These are phyloP conservation scores for Escallonia rubra DNA, from an alignment of 129 eudicot species.

Conservation along the genomic window DNA sequence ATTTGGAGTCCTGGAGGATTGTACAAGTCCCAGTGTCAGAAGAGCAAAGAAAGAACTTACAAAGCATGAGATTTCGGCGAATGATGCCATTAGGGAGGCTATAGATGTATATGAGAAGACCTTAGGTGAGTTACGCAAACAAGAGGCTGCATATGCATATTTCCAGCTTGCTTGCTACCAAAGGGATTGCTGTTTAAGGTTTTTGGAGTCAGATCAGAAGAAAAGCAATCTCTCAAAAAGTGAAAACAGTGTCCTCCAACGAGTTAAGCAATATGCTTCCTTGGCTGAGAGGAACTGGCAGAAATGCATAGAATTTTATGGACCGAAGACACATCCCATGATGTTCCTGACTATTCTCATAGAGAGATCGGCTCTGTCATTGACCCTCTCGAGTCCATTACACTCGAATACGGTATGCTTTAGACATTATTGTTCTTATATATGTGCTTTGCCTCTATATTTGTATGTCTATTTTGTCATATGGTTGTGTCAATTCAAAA, in stretches of 20 bases:
- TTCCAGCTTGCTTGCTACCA: constrained; percentile 87
- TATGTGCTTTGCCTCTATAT: neutral
- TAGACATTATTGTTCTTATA: constrained; percentile 3
- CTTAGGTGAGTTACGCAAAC: constrained; percentile 78
- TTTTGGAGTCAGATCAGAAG: constrained; percentile 50
- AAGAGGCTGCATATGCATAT: constrained; percentile 91
- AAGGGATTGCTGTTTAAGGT: constrained; percentile 70
- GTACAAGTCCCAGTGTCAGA: constrained; percentile 8
- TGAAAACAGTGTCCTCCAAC: constrained; percentile 50
- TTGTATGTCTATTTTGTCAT: too few species aligned
- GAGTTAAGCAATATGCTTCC: constrained; percentile 64
- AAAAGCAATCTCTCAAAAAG: constrained; percentile 38
- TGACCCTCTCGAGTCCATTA: constrained; percentile 51
- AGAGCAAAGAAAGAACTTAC: constrained; percentile 48
- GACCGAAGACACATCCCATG: constrained; percentile 64
- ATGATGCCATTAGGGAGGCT: constrained; percentile 89
- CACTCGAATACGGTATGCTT: constrained; percentile 55
- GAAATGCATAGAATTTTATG: constrained; percentile 71
- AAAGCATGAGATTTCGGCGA: constrained; percentile 78
- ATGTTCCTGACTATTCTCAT: constrained; percentile 73
- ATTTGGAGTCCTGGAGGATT: constrained; percentile 36
- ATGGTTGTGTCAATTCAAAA: too few species aligned
- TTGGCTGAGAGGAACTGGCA: constrained; percentile 95
- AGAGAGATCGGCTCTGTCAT: constrained; percentile 61
- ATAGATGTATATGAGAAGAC: constrained; percentile 57